Evolutionary conservation across 352 stramenopile species (phyloP).

Genomic region (Lagenidium giganteum): DNA sequence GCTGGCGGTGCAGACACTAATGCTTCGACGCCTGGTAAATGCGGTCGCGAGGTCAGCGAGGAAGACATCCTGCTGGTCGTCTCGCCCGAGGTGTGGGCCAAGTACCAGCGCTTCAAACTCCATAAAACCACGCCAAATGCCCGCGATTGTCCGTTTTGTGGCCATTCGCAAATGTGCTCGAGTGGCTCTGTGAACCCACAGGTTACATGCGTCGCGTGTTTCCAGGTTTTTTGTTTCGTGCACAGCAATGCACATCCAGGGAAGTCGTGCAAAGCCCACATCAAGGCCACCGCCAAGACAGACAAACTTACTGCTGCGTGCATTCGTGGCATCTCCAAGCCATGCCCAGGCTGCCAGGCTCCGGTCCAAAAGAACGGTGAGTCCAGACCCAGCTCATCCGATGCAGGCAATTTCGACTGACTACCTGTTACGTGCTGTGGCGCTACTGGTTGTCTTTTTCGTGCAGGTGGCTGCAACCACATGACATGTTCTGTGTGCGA

Average conservation of each 20-base stretch:
- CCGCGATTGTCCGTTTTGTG: constrained; percentile 54
- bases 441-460: background rate
- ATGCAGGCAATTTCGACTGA: background rate
- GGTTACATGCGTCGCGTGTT: constrained; percentile 33
- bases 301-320: constrained; percentile 29
- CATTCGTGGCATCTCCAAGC: constrained; percentile 32
- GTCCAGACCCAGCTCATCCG: no score
- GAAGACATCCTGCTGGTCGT: constrained; percentile 6
- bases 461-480: constrained; percentile 60
- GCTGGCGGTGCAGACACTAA: no score
- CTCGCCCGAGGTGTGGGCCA: constrained; percentile 16
- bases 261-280: constrained; percentile 62
- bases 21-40: no score
- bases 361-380: constrained; percentile 46
- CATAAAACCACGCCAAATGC: constrained; percentile 62
- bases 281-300: background rate
- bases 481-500: constrained; percentile 42
- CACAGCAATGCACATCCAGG: constrained; percentile 81
- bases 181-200: constrained; percentile 32
- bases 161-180: constrained; percentile 47
- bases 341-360: constrained; percentile 43
- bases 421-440: background rate
- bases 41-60: background rate
- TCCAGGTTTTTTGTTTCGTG: constrained; percentile 79
- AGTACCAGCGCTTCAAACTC: constrained; percentile 58